Base-by-base conservation (phyloP, 768 basidiomycete genomes). In the Clavaria fumosa region DNA sequence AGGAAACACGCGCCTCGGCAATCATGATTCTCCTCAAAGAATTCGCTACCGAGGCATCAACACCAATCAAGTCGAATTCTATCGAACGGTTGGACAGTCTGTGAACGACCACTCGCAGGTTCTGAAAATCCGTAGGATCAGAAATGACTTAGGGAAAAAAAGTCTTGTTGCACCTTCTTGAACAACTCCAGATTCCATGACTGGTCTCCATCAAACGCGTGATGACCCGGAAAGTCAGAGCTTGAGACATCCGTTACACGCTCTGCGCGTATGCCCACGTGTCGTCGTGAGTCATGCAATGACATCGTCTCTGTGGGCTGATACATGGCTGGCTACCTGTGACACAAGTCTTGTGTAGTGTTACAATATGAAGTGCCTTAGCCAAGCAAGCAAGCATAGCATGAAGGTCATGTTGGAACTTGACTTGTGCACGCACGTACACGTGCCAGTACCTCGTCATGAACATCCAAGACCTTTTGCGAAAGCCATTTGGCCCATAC, bases 41-140 rank as follows among this genome's bases (percentile, higher is more conserved):
- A 55, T 99, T 97, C 21, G 95, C 90, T 41, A 99, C 83, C 11
- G 88, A 84, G 1, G 95, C 85, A 54, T 99, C 93, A 20, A 96
- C 81, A 4, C 93, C 91, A 39, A 96, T 71, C 31, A 97, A 64
- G 58, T 99, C 95, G 55, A 99, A 93, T 47, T 96, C 91, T 43
- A 95, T 72, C 2, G 81, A 78, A 11, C 78, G 70, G 30, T 80
- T 69, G 0, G 90, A 93, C 23, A 91, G 61, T 30, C 83, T 70
- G 43, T 82, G 74, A 23, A 95, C 67, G 40, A 76, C 66, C 7
- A 89, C 72, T 51, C 65, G 61, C 38, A 91, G 62, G 50, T 67
- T 79, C 86, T 63, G 43, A 55, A 49, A 54, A 47, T 41, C 33
- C 44, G 34, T 23, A 45, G 41, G 38, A 34, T 49, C 22, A 49